Base-by-base conservation (phyloP, 345 rosid genomes). In the Eucalyptus polybractea region DNA sequence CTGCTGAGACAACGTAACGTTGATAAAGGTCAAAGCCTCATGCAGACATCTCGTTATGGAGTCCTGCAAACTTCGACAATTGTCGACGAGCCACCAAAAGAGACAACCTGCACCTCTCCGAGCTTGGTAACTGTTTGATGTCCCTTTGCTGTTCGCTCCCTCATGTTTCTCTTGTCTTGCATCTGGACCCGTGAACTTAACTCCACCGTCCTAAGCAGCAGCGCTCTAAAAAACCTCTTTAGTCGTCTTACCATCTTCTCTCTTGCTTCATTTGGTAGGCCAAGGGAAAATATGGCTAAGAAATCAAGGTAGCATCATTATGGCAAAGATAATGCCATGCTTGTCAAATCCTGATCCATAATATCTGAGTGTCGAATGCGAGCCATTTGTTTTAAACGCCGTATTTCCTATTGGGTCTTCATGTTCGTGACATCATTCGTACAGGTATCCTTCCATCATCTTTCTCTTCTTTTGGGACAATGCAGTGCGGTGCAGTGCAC, bases 351-450 rank as follows among this genome's bases (percentile, higher is more conserved):
- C 29, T 0, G 27, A 15, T 40, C 47, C 13, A 40, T 76, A 76
- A 40, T 3, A 19, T 69, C 2, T 2, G 4, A 69, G 42, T 5
- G 80, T 31, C 7, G 2, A 16, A 69, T 72, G 27, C 27, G 8
- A 72, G 27, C 45, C 7, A 5, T 5, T 72, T 19, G 45, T 76
- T 19, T 37, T 2, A 8, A 65, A n/a, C 15, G 27, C 45, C 0
- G 6, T n/a, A 8, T 72, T 19, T 4, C 44, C 3, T 37, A 10
- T 19, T 1, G 13, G 1, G 14, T 33, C 14, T 72, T 17, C 44
- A 1, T 33, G 25, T 37, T 37, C 42, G 7, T 4, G 21, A 16
- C 11, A 3, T 31, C 9, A 2, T 9, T 2, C 2, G 4, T 72
- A 33, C 4, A 0, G 5, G 0, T 1, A 33, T 72, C 5, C 25